A percentile compares a stretch with the other conserved stretches of the same genome.
Evolutionary conservation across 2,329 filamentous ascomycete species (phyloP).

Genomic region (Davidsoniella australis): DNA sequence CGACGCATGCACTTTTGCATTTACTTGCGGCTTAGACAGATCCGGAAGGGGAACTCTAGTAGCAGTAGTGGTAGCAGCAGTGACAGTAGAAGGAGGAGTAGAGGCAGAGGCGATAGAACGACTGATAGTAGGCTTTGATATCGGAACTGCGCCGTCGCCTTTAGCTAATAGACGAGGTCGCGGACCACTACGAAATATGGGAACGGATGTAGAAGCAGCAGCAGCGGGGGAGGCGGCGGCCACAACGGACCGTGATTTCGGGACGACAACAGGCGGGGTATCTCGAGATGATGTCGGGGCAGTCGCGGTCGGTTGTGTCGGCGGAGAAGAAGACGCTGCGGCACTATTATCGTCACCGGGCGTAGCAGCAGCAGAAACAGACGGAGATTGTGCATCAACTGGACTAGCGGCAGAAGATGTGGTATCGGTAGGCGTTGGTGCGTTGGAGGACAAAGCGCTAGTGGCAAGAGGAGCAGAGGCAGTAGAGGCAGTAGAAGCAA

Average conservation of each 20-base stretch:
- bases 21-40: not conserved
- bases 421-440: conserved; percentile 1
- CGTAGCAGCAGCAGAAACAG: not conserved
- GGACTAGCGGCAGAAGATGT: not conserved
- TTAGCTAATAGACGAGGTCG: conserved; percentile 5
- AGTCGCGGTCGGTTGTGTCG: not conserved
- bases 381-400: not conserved
- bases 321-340: not conserved
- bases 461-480: conserved; percentile 18
- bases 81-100: no score
- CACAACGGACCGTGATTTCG: not conserved
- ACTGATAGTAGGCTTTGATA: not conserved
- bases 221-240: not conserved
- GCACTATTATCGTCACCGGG: not conserved
- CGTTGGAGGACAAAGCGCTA: not conserved
- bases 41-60: not conserved
- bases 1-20: not conserved
- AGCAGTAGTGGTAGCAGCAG: not conserved
- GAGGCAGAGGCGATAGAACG: no score
- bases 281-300: not conserved
- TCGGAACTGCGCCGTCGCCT: not conserved
- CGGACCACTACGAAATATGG: not conserved
- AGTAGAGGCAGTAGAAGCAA: conserved; percentile 15
- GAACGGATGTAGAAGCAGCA: not conserved
- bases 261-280: not conserved